Percentiles rank a stretch among this genome's conserved stretches.
phyloP scores from a whole-genome alignment of 2,329 filamentous ascomycete genomes.

The Leptographium flavum region DNA sequence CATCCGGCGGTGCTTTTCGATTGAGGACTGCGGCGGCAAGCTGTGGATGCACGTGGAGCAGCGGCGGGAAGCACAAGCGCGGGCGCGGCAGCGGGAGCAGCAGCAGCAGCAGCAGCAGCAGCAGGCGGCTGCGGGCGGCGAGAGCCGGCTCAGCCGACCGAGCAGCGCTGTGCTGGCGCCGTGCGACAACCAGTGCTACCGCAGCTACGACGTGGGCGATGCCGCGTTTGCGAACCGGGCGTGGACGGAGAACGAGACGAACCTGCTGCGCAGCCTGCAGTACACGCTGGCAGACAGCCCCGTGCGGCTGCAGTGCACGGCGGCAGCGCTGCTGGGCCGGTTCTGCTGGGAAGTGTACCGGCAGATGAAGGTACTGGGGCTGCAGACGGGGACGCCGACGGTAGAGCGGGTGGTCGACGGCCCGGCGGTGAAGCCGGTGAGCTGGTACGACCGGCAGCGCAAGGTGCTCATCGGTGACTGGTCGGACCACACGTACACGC shows the following conservation, averaged over 20 bases:
- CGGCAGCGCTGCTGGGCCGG: constrained; percentile 33
- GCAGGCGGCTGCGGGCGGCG: not conserved
- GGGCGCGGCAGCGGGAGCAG: not conserved
- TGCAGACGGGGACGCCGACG: constrained; percentile 17
- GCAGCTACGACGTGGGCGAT: constrained; percentile 18
- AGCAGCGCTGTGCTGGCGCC: constrained; percentile 7
- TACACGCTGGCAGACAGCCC: constrained; percentile 27
- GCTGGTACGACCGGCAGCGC: constrained; percentile 42
- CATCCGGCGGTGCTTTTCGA: constrained; percentile 37
- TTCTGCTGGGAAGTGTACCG: constrained; percentile 37
- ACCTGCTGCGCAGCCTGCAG: constrained; percentile 32
- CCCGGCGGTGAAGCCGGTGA: constrained; percentile 28
- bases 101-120: not conserved
- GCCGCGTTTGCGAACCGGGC: constrained; percentile 18
- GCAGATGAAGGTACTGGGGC: constrained; percentile 25
- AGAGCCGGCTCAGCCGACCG: not conserved
- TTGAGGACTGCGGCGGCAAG: constrained; percentile 20
- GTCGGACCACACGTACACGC: constrained; percentile 38
- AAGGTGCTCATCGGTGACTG: constrained; percentile 40
- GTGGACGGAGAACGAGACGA: constrained; percentile 35
- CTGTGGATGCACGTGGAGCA: constrained; percentile 11
- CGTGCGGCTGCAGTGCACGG: constrained; percentile 32
- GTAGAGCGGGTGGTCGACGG: not conserved
- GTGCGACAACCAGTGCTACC: constrained; percentile 30
- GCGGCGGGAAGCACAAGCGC: constrained; percentile 14